Base-by-base conservation (phyloP, 75 land plant genomes). In the Pinus taeda region DNA sequence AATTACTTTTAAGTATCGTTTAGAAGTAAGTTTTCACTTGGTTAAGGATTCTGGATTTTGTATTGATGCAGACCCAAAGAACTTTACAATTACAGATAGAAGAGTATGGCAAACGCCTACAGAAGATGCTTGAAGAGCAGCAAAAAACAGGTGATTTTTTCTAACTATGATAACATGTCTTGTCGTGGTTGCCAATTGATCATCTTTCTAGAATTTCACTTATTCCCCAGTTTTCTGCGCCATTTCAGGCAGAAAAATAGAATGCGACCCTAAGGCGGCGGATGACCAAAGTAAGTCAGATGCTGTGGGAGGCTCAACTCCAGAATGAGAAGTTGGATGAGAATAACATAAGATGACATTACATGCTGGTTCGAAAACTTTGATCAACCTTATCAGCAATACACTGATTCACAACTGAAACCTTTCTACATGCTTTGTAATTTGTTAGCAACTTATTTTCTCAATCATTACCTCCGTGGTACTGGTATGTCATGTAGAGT, bases 41-140 rank as follows among this genome's bases (percentile, higher is more conserved):
- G 55, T 49, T 49, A 49, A 49, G 55, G 55, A 49, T 49, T 49
- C 55, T 49, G 55, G 55, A 18, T 37, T 37, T 69, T 69, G 53
- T 18, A 9, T 21, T 69, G 71, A 37, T 65, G 17, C 71, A 69
- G 71, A 69, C 22, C 53, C 71, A 69, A 69, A 69, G 53, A 21
- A 69, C 37, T 18, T 42, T 69, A n/a, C 71, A 69, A 42, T 37
- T 69, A 69, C 71, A 69, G 71, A 69, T 69, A 36, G 71, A 69
- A 69, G 42, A 20, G 49, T 37, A 49, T 49, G 12, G 55, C 11
- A 49, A 49, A 49, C 55, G 37, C 20, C 71, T 69, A 39, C 71
- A 69, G 53, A 45, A 69, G 13, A 39, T 37, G 71, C 71, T 37
- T 20, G 71, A 69, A 39, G 55, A 49, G 55, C 55, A 49, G 55